Evolutionary conservation across 148 eudicot genomes (phyloP).

Genomic region (Polygonum aviculare): DNA sequence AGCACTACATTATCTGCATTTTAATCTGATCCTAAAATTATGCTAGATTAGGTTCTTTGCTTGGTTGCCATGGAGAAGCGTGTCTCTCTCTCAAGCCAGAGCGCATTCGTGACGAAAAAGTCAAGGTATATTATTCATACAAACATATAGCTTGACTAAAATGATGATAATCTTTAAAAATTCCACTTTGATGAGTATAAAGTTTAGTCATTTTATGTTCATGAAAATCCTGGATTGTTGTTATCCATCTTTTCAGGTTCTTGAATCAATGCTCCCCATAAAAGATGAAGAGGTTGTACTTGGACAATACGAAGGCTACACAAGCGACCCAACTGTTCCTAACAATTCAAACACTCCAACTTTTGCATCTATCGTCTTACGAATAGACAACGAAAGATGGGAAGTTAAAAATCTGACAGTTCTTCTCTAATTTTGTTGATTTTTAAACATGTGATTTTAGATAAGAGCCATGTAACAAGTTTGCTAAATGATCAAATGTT

Average conservation of each 20-base stretch:
- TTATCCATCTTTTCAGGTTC: slow-evolving; percentile 43
- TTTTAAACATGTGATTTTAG: background rate
- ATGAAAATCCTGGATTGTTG: background rate
- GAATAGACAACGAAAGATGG: slow-evolving; percentile 95
- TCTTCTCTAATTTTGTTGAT: background rate
- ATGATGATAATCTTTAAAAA: background rate
- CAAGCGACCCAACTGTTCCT: slow-evolving; percentile 86
- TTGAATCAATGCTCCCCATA: slow-evolving; percentile 62
- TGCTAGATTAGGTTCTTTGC: no score
- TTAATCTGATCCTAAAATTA: no score
- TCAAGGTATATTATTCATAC: slow-evolving; percentile 43
- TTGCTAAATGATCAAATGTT: no score
- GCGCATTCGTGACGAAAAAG: slow-evolving; percentile 94
- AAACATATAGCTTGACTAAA: background rate
- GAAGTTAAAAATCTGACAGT: slow-evolving; percentile 38
- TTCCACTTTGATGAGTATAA: no score
- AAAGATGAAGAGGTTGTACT: slow-evolving; percentile 85
- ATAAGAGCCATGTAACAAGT: no score
- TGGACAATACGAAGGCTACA: slow-evolving; percentile 92
- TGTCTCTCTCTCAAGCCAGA: slow-evolving; percentile 78
- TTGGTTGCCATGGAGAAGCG: slow-evolving; percentile 63
- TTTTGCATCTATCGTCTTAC: slow-evolving; percentile 69
- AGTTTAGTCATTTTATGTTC: background rate
- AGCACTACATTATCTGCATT: no score
- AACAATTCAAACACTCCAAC: slow-evolving; percentile 82